These are phyloP conservation scores for Sphenostylis stenocarpa DNA, from an alignment of 306 rosid species.

Conservation along the genomic window DNA sequence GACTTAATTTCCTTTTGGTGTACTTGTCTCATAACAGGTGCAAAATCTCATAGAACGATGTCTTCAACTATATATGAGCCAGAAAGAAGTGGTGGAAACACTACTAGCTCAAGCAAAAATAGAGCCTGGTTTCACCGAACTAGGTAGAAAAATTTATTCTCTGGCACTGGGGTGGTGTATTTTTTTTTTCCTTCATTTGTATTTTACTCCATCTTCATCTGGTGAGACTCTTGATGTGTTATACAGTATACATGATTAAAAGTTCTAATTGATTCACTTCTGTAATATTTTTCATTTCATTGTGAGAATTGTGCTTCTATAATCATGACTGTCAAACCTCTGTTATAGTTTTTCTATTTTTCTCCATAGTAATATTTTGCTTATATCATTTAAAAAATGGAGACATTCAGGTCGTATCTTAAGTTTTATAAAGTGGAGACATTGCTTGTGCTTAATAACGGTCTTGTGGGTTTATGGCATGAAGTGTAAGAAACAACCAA, in stretches of 20 bases:
- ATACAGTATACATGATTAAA: neutral
- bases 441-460: neutral
- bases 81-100: constrained; percentile 74
- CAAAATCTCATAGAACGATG: constrained; percentile 91
- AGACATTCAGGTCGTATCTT: neutral
- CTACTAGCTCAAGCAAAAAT: constrained; percentile 76
- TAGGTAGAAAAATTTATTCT: constrained; percentile 51
- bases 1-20: neutral
- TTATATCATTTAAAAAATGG: neutral
- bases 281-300: neutral
- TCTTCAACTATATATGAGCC: constrained; percentile 88
- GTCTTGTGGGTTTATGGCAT: neutral
- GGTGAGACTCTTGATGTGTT: neutral
- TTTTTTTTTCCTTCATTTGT: neutral
- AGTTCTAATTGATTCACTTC: neutral
- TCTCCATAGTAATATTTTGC: neutral
- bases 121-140: constrained; percentile 92
- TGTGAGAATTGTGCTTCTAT: neutral
- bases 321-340: constrained; percentile 8
- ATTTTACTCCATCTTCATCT: neutral
- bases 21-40: constrained; percentile 53
- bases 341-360: neutral
- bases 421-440: neutral
- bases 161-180: neutral
- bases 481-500: neutral